Evolutionary conservation across 2,329 filamentous ascomycete genomes (phyloP).

Genomic region (Pseudopithomyces maydicus): DNA sequence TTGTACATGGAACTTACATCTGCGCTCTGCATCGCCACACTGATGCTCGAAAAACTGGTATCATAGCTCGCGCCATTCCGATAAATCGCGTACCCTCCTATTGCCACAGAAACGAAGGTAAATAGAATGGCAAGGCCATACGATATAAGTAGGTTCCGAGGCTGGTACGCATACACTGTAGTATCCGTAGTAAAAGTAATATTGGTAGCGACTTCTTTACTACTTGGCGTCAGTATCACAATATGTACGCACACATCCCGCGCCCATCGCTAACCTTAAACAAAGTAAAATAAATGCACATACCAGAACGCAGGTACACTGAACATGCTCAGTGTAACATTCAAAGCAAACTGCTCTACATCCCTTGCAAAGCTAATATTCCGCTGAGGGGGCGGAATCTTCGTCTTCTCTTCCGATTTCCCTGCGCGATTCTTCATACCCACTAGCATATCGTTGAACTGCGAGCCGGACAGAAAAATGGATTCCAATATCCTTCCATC

Average conservation of each 20-base stretch:
- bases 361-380: neutral
- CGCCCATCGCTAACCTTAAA: too few relatives aligned
- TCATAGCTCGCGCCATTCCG: neutral
- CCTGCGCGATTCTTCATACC: neutral
- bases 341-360: neutral
- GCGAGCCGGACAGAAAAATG: neutral
- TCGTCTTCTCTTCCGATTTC: too few relatives aligned
- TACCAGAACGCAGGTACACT: neutral
- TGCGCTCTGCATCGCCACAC: neutral
- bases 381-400: neutral
- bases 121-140: slow-evolving; percentile 10
- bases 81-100: neutral
- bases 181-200: neutral
- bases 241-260: too few relatives aligned
- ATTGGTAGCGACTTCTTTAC: neutral
- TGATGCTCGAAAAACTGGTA: neutral
- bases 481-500: neutral
- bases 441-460: neutral
- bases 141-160: slow-evolving; percentile 2
- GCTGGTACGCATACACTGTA: slow-evolving; percentile 10
- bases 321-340: neutral
- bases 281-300: neutral
- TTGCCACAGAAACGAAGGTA: neutral
- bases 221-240: too few relatives aligned
- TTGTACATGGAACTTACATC: too few relatives aligned